Percentiles rank a stretch among this genome's conserved stretches.
Conservation (phyloP, 177 flowering plant genomes). For the Vitis hybrid region DNA sequence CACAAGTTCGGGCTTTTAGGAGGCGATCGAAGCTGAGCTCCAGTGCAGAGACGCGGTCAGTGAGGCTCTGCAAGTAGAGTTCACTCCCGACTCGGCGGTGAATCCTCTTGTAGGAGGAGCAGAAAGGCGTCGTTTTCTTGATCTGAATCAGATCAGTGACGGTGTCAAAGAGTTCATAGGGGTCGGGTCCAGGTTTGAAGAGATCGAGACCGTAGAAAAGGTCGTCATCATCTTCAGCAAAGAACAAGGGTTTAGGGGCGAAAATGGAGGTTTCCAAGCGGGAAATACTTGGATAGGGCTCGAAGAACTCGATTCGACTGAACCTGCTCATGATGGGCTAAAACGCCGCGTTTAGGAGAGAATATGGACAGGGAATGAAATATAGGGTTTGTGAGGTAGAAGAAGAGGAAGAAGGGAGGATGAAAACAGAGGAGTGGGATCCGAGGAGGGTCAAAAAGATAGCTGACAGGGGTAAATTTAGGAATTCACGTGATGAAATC, state of each 20-base stretch:
- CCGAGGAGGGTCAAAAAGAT: slow-evolving; percentile 9
- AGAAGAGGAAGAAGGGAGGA: neutral
- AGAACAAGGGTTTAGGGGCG: slow-evolving; percentile 33
- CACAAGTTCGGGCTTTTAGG: slow-evolving; percentile 14
- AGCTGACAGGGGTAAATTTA: slow-evolving; percentile 12
- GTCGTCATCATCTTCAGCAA: slow-evolving; percentile 16
- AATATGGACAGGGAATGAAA: neutral
- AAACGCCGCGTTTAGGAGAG: neutral
- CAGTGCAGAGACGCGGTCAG: slow-evolving; percentile 70
- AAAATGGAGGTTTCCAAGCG: slow-evolving; percentile 42
- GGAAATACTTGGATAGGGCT: slow-evolving; percentile 34
- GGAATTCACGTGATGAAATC: neutral
- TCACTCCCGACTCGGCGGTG: slow-evolving; percentile 32
- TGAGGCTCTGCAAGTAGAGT: slow-evolving; percentile 31
- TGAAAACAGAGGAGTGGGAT: neutral
- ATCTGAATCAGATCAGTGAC: slow-evolving; percentile 63
- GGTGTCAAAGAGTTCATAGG: slow-evolving; percentile 40
- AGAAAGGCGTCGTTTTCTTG: slow-evolving; percentile 44
- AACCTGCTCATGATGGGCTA: slow-evolving; percentile 38
- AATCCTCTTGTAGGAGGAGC: slow-evolving; percentile 35
- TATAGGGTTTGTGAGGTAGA: slow-evolving; percentile 9
- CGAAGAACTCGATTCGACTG: slow-evolving; percentile 48
- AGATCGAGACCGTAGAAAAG: slow-evolving; percentile 38
- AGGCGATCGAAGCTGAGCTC: slow-evolving; percentile 61
- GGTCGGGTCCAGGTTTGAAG: slow-evolving; percentile 25